Conservation (phyloP, 2,329 filamentous ascomycete species). For the Geosmithia flava region DNA sequence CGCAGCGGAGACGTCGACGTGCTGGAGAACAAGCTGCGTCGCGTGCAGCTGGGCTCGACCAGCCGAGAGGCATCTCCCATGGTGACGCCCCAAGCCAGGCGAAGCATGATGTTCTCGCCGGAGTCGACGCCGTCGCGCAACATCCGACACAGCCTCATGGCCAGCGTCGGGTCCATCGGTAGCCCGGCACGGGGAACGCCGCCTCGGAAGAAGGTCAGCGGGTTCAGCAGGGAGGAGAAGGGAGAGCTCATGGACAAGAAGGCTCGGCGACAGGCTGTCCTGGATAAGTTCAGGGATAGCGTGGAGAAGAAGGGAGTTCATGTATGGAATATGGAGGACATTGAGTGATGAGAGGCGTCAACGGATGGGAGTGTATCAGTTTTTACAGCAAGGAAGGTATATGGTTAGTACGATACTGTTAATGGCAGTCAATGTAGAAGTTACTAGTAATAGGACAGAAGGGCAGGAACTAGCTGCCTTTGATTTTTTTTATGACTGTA, state of each 20-base stretch:
- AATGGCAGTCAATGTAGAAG: background rate
- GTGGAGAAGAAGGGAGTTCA: conserved; percentile 36
- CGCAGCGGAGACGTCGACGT: conserved; percentile 85
- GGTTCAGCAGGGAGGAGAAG: conserved; percentile 48
- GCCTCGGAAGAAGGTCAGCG: conserved; percentile 48
- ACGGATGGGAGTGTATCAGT: background rate
- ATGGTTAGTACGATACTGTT: background rate
- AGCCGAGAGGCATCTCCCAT: conserved; percentile 31
- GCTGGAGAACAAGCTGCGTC: conserved; percentile 75
- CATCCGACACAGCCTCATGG: conserved; percentile 25
- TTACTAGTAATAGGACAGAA: background rate
- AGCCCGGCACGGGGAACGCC: conserved; percentile 27
- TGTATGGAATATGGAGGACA: conserved; percentile 37
- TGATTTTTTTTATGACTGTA: background rate
- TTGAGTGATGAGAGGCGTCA: conserved; percentile 20
- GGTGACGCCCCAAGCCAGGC: conserved; percentile 22
- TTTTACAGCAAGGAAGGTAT: background rate
- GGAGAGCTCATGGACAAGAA: conserved; percentile 39
- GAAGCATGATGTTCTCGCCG: conserved; percentile 27
- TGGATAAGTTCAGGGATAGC: conserved; percentile 35
- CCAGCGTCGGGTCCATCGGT: conserved; percentile 25
- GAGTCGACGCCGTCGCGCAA: conserved; percentile 27
- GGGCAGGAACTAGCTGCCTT: background rate
- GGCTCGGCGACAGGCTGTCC: conserved; percentile 37
- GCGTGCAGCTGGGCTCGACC: conserved; percentile 41